Conservation (phyloP, 495 filamentous ascomycete genomes). For the Neurospora sublineolata region DNA sequence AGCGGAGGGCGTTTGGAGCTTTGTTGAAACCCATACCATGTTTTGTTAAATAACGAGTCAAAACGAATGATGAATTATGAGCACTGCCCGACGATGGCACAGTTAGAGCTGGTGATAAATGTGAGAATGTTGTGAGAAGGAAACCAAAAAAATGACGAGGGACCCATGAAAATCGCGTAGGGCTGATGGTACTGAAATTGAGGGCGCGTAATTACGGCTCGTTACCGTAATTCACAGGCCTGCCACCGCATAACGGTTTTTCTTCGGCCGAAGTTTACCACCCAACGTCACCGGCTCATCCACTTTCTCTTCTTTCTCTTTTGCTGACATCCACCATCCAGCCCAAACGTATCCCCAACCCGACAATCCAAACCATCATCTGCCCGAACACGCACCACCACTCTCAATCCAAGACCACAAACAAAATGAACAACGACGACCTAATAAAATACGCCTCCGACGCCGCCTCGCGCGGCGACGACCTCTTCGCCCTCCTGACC, state of each 20-base stretch:
- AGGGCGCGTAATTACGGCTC: not conserved
- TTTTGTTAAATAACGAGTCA: not conserved
- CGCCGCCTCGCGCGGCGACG: conserved; percentile 26
- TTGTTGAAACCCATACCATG: not conserved
- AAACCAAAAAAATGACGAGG: not conserved
- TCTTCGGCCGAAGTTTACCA: not conserved
- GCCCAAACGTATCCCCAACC: not conserved
- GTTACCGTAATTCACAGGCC: not conserved
- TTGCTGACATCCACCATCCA: not conserved
- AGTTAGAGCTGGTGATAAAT: not conserved
- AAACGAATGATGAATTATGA: not conserved
- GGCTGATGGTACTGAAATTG: not conserved
- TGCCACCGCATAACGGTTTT: not conserved
- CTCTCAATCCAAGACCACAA: not conserved
- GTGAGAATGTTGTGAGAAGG: not conserved
- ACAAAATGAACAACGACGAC: conserved; percentile 22
- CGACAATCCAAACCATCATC: not conserved
- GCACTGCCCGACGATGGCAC: not conserved
- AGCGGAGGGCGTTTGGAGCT: not conserved
- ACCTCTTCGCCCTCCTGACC: conserved; percentile 35
- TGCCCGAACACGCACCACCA: not conserved
- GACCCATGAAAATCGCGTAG: not conserved
- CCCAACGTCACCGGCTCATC: not conserved
- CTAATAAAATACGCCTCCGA: conserved; percentile 31
- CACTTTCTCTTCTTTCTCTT: not conserved